Conservation (phyloP, 371 early-diverging fungal species). For the Lichtheimia ramosa region DNA sequence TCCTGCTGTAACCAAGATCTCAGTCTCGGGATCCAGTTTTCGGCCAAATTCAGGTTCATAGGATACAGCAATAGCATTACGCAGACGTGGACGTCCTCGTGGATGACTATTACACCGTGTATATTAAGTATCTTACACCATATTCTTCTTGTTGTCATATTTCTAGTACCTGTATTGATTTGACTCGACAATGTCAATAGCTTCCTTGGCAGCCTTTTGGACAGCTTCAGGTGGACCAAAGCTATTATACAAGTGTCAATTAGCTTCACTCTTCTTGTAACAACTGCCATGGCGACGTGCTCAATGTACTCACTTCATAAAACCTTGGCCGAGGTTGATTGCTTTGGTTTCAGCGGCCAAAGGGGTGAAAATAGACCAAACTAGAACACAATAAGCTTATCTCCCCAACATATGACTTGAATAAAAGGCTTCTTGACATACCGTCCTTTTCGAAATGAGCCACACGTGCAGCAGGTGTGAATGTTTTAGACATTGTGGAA, state of each 20-base stretch:
- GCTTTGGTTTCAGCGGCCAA: slow-evolving; percentile 82
- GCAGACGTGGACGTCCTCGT: slow-evolving; percentile 79
- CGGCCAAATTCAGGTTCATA: slow-evolving; percentile 73
- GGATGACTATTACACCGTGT: slow-evolving; percentile 50
- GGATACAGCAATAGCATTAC: slow-evolving; percentile 76
- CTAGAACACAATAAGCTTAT: slow-evolving; percentile 30
- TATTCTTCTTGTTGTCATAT: background rate
- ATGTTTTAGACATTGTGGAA: slow-evolving; percentile 11
- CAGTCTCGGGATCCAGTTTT: slow-evolving; percentile 73
- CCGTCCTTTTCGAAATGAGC: slow-evolving; percentile 47
- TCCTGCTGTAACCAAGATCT: slow-evolving; percentile 90
- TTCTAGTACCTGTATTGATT: slow-evolving; percentile 74
- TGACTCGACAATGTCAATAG: slow-evolving; percentile 60
- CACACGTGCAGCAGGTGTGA: slow-evolving; percentile 39
- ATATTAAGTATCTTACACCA: background rate
- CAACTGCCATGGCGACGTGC: too few species aligned
- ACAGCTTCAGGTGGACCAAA: slow-evolving; percentile 90
- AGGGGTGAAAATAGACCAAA: slow-evolving; percentile 93
- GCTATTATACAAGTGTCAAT: slow-evolving; percentile 32
- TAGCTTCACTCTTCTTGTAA: too few species aligned
- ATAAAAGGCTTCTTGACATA: slow-evolving; percentile 8
- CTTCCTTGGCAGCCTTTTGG: slow-evolving; percentile 75
- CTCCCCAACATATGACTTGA: background rate
- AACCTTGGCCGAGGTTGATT: slow-evolving; percentile 94
- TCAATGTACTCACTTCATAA: slow-evolving; percentile 64